Evolutionary conservation across 192 early-diverging fungal species (phyloP).

Genomic region (Diversispora eburnea): DNA sequence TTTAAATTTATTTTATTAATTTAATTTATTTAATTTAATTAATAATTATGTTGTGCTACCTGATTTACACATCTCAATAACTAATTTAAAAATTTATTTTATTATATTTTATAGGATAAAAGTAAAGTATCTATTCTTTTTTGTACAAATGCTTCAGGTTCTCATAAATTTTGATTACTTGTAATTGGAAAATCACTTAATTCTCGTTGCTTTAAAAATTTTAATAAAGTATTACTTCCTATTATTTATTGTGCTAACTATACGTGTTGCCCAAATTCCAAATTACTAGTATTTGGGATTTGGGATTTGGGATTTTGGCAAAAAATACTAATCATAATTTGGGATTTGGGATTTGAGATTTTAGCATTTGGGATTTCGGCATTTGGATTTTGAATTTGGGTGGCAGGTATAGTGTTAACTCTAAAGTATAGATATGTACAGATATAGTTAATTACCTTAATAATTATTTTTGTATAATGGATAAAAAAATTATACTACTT

Average conservation of each 20-base stretch:
- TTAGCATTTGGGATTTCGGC: no score
- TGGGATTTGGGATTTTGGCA: no score
- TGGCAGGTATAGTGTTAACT: no score
- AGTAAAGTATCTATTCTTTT: neutral
- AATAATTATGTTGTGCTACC: neutral
- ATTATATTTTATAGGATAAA: constrained; percentile 16
- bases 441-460: no score
- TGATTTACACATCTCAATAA: neutral
- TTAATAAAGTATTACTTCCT: constrained; percentile 15
- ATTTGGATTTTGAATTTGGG: no score
- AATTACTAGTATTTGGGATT: no score
- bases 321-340: no score
- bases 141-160: neutral
- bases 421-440: no score
- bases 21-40: neutral
- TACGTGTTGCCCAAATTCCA: no score
- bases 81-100: neutral
- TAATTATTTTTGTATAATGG: no score
- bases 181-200: constrained; percentile 17
- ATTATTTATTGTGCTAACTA: constrained; percentile 7
- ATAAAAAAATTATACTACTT: no score
- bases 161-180: constrained; percentile 7
- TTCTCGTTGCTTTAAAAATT: neutral
- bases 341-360: no score
- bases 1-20: neutral